Evolutionary conservation across 2,329 filamentous ascomycete genomes (phyloP), one percentile per base, ranked within the genome.

Genomic region (Paecilomyces sp.): DNA sequence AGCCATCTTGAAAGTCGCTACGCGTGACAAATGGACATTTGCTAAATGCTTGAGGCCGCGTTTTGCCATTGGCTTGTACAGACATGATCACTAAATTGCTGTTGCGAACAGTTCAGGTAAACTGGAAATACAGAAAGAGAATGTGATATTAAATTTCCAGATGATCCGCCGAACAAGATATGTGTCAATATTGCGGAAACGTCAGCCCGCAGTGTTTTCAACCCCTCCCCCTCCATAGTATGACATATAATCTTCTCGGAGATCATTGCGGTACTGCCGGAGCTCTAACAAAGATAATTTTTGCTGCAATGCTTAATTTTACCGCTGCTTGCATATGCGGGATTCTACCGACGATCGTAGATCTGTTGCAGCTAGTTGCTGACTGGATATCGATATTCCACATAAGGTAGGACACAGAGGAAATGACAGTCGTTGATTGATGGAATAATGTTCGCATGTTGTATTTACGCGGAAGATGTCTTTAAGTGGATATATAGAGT

Each of bases 1-100:
- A 80, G 11, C 87, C 83, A 55, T 83, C 74, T 66, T 88, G 85
- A n/a, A 88, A 62, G 56, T 74, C 68, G 51, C 65, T 60, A 30
- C 69, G 67, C 1, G 69, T 70, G 36, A 59, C 64, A 55, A 71
- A 70, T 22, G 66, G 62, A 7, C 61, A 70, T 57, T 62, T 61
- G 53, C 65, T 70, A 58, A 72, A 72, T 8, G 66, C 58, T 15
- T 71, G 69, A 13, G 63, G 52, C n/a, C 65, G 67, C 7, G 70
- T 70, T 55, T 62, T 66, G 54, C 67, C 68, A 57, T 71, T 71
- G 18, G 70, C 70, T 28, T 69, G 63, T 53, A 69, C 62, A 9
- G 70, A 71, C 70, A 71, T 71, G 25, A 11, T 63, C 57, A 51
- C 60, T 53, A 4, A 22, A 12, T 33, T 33, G 11, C 11, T 53